Evolutionary conservation across 768 basidiomycete species (phyloP).

Genomic region (Lactarius hengduanensis): DNA sequence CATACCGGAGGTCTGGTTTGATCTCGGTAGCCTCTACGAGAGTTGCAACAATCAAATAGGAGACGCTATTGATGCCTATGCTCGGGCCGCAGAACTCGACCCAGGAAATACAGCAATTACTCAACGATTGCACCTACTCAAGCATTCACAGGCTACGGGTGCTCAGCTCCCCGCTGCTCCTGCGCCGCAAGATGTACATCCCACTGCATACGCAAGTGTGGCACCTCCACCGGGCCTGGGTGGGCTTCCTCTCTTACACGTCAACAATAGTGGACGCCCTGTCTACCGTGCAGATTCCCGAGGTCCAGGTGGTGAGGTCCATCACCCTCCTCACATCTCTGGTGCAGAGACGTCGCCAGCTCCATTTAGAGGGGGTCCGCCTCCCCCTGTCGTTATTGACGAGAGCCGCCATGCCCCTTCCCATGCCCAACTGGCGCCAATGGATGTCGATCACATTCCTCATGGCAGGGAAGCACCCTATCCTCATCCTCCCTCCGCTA

Average conservation of each 20-base stretch:
- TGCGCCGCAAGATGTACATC: slow-evolving; percentile 93
- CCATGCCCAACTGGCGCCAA: slow-evolving; percentile 74
- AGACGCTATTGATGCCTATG: slow-evolving; percentile 98
- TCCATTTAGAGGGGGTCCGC: slow-evolving; percentile 81
- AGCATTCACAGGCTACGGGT: slow-evolving; percentile 74
- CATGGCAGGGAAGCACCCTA: slow-evolving; percentile 56
- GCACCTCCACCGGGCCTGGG: slow-evolving; percentile 62
- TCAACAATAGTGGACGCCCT: slow-evolving; percentile 40
- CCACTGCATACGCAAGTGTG: slow-evolving; percentile 86
- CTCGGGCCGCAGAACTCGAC: slow-evolving; percentile 91
- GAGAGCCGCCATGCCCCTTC: slow-evolving; percentile 65
- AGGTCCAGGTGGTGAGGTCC: slow-evolving; percentile 46
- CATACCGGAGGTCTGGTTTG: slow-evolving; percentile 94
- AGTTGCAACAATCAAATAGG: slow-evolving; percentile 99
- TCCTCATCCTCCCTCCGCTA: slow-evolving; percentile 37
- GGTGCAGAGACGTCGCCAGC: slow-evolving; percentile 56
- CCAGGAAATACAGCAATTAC: slow-evolving; percentile 81
- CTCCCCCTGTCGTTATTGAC: slow-evolving; percentile 77
- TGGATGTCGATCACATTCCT: slow-evolving; percentile 47
- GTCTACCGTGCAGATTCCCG: slow-evolving; percentile 69
- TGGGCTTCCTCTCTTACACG: slow-evolving; percentile 66
- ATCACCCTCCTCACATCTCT: slow-evolving; percentile 58
- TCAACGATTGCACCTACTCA: slow-evolving; percentile 73
- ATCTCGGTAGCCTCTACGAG: slow-evolving; percentile 95
- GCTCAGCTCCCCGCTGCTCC: slow-evolving; percentile 81